Base-by-base conservation (phyloP, 768 basidiomycete genomes). In the Panellus pusillus region DNA sequence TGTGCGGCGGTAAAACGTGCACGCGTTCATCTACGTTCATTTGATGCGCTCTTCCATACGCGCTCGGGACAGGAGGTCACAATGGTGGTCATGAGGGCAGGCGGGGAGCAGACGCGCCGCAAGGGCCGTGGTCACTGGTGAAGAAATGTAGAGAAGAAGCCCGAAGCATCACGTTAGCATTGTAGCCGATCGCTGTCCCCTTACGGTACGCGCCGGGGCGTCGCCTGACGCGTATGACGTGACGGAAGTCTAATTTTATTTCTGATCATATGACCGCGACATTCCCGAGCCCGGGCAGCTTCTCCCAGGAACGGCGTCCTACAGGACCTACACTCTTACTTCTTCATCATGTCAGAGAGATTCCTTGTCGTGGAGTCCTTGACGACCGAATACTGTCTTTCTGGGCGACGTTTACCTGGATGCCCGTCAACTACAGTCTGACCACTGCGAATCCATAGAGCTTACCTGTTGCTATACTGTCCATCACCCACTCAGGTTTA, bases 401-500 rank as follows among this genome's bases (percentile, higher is more conserved):
- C 91, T 32, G 77, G 71, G 54, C 80, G 70, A 58, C 81, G 73
- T 63, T 77, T 84, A 24, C 84, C 86, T 15, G 73, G 72, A 24
- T 24, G 2, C 24, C 24, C 24, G 24, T 24, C 24, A 24, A 24
- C 24, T 13, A 68, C 67, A 60, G 36, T 37, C 36, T 37, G 36
- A 37, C 12, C 36, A n/a, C 12, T 37, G n/a, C 36, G 7, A 13
- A 37, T n/a, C 36, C n/a, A 45, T 80, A 70, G 60, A 82, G 73
- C 65, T 77, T 85, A 19, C 86, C 87, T 14, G 74, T 73, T 15
- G 67, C 66, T 58, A 91, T 75, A 60, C 87, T 87, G 58, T 91
- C 89, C 11, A 73, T 71, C 7, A 90, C 77, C 89, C 88, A 91
- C 65, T 86, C 84, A 9, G 89, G 89, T 52, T 76, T 82, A 29